Base-by-base conservation (phyloP, 2,329 filamentous ascomycete species). In the Cercospora brassicicola region DNA sequence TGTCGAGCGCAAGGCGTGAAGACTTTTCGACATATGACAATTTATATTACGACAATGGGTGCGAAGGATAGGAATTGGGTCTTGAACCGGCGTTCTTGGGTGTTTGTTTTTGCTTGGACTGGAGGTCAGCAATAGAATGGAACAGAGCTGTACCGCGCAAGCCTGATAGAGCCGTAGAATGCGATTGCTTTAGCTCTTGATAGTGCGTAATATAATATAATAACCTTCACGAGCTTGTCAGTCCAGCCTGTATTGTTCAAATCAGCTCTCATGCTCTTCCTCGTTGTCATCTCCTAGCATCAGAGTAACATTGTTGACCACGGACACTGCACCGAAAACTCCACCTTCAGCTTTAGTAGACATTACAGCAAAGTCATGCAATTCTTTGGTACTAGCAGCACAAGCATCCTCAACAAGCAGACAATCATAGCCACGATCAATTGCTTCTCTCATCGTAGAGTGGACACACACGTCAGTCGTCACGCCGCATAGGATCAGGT, bases 391-490 rank as follows among this genome's bases (percentile, higher is more conserved):
- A 31, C 77, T 78, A 6, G 83, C 81, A 20, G 82, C 80, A 53
- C 81, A 81, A 7, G 80, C 84, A 72, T 87, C 84, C 33, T 84
- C 81, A 3, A 87, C 73, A 1, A 87, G 71, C 11, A 85, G 72
- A 67, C 84, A 85, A 73, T 87, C 85, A 67, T 84, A 86, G 0
- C 84, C 85, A 5, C 83, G 80, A 76, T 87, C 85, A 68, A 83
- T 86, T 10, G 84, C 85, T 74, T 87, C 85, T 20, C 85, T 79
- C 76, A 87, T 84, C 4, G 85, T 87, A 8, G 80, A 85, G 26
- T 82, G 83, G 2, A 87, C 84, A 71, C 84, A 86, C 11, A 85
- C 84, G 75, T 87, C 85, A 0, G 85, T 86, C 5, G 85, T 87
- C 4, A 87, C 84, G 4, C 85, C 85, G 15, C 81, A 82, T 15